phyloP scores from a whole-genome alignment of 768 basidiomycete species.

The Boletus subparvulus region DNA sequence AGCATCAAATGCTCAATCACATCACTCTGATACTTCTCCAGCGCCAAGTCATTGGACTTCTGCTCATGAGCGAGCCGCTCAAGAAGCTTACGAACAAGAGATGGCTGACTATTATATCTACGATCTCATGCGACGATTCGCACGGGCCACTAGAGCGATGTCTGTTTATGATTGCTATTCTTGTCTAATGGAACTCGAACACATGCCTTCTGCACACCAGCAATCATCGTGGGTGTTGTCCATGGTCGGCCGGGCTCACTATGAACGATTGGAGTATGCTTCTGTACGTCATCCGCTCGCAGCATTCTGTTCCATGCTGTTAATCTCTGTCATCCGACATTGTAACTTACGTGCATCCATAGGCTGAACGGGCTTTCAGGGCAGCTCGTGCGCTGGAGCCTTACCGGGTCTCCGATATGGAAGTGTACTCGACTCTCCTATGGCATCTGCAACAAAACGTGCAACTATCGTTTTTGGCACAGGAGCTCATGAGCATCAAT shows the following conservation, averaged over 20 bases:
- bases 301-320: conserved; percentile 7
- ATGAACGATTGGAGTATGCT: conserved; percentile 86
- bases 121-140: conserved; percentile 78
- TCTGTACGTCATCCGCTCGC: conserved; percentile 56
- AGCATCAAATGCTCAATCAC: conserved; percentile 56
- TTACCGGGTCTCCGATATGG: conserved; percentile 91
- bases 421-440: conserved; percentile 91
- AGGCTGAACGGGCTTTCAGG: conserved; percentile 91
- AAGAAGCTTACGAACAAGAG: conserved; percentile 67
- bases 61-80: conserved; percentile 67
- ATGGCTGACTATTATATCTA: conserved; percentile 84
- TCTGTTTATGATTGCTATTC: conserved; percentile 72
- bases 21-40: conserved; percentile 62
- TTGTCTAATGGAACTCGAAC: conserved; percentile 75
- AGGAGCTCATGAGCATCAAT: conserved; percentile 83
- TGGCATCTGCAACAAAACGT: conserved; percentile 91
- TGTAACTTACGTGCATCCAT: conserved; percentile 21
- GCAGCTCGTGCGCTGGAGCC: conserved; percentile 81
- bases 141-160: conserved; percentile 71
- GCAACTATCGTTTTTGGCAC: conserved; percentile 87
- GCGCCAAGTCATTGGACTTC: conserved; percentile 62
- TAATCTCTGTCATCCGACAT: conserved; percentile 14
- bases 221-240: conserved; percentile 75
- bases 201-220: conserved; percentile 71
- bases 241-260: conserved; percentile 84